Evolutionary conservation across 2,329 filamentous ascomycete species (phyloP).

Genomic region (Gnomoniopsis sp.): DNA sequence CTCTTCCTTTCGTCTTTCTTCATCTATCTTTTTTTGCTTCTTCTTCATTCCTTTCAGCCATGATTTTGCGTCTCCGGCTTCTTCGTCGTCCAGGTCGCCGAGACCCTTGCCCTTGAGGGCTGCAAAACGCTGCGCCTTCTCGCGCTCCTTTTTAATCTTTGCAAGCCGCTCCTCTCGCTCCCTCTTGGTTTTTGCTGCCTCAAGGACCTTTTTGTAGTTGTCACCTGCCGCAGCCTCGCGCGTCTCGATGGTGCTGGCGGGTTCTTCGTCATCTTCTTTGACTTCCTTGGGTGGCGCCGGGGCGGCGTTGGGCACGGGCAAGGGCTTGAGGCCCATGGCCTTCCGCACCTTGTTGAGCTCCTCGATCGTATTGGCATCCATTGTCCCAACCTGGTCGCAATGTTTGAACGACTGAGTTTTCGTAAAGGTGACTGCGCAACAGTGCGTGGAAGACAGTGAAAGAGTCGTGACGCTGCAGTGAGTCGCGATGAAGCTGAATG

Average conservation of each 20-base stretch:
- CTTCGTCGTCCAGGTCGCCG: constrained; percentile 68
- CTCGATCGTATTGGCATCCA: constrained; percentile 75
- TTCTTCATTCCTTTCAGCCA: constrained; percentile 93
- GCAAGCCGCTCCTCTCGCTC: constrained; percentile 77
- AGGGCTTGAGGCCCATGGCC: constrained; percentile 83
- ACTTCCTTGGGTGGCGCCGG: constrained; percentile 33
- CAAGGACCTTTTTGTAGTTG: constrained; percentile 64
- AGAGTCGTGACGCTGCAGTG: too few relatives aligned
- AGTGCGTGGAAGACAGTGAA: too few relatives aligned
- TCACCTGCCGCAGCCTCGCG: constrained; percentile 70
- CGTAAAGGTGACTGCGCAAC: too few relatives aligned
- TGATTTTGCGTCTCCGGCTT: constrained; percentile 71
- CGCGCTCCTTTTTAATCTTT: constrained; percentile 82
- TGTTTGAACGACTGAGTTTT: too few relatives aligned
- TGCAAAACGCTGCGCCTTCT: constrained; percentile 72
- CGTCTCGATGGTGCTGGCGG: constrained; percentile 78
- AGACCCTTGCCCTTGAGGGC: constrained; percentile 80
- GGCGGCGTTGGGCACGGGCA: constrained; percentile 73
- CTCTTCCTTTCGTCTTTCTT: constrained; percentile 67
- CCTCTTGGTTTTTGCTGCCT: constrained; percentile 72
- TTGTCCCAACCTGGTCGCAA: constrained; percentile 27
- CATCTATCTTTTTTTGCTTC: constrained; percentile 85
- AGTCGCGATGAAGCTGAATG: too few relatives aligned
- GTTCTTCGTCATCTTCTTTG: constrained; percentile 63
- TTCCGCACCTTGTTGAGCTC: constrained; percentile 91